A percentile compares a stretch with the other conserved stretches of the same genome.
These are phyloP conservation scores for Pyrenophora graminea DNA, from an alignment of 2,329 filamentous ascomycete genomes.

Conservation along the genomic window DNA sequence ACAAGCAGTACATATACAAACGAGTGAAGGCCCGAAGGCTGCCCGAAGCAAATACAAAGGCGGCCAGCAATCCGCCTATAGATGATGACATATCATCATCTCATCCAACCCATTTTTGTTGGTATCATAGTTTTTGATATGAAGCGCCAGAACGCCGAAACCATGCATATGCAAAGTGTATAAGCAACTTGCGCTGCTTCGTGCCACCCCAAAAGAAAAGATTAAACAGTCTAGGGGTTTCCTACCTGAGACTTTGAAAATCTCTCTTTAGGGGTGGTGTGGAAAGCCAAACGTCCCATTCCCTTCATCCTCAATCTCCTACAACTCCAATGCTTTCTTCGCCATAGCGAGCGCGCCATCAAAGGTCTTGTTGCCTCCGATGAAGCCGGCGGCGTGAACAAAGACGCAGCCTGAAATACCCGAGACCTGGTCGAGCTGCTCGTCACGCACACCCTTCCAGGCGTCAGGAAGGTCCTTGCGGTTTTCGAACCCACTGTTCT, in stretches of 20 bases:
- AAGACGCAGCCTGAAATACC: slow-evolving; percentile 80
- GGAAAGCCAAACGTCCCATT: neutral
- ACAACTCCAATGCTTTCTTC: slow-evolving; percentile 65
- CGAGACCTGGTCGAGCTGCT: slow-evolving; percentile 74
- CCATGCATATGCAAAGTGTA: slow-evolving; percentile 31
- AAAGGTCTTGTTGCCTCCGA: slow-evolving; percentile 90
- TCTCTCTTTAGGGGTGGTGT: no score
- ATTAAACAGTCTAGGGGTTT: neutral
- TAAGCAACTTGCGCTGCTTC: slow-evolving; percentile 23
- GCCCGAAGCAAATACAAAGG: no score
- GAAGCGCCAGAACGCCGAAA: slow-evolving; percentile 34
- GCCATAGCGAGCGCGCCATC: slow-evolving; percentile 89
- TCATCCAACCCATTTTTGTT: slow-evolving; percentile 23
- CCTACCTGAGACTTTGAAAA: no score
- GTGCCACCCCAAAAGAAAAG: neutral
- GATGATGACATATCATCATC: slow-evolving; percentile 9
- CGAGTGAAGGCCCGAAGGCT: no score
- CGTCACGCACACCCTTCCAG: slow-evolving; percentile 90
- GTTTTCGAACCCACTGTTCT: slow-evolving; percentile 86
- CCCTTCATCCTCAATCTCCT: neutral
- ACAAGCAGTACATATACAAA: no score
- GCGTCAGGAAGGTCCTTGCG: slow-evolving; percentile 86
- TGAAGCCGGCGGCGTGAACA: slow-evolving; percentile 93
- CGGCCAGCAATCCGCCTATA: no score
- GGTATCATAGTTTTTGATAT: slow-evolving; percentile 34